Evolutionary conservation across 306 rosid genomes (phyloP).

Genomic region (Cicer chorassanicum): DNA sequence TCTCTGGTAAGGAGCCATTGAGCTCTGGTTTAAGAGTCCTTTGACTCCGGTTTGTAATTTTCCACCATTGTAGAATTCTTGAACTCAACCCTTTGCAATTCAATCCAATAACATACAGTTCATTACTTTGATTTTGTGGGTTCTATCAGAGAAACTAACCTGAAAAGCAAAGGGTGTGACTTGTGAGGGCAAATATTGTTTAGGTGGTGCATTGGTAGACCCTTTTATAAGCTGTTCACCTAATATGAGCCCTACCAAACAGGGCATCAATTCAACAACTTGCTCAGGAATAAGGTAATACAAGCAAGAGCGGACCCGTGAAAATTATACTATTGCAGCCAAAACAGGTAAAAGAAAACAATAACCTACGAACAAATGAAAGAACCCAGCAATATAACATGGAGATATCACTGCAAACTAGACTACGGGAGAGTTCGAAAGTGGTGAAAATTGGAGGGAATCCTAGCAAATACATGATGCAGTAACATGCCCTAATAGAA

Average conservation of each 20-base stretch:
- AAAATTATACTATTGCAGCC: not conserved
- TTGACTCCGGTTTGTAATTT: no score
- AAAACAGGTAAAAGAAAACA: not conserved
- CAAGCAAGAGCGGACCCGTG: not conserved
- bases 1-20: no score
- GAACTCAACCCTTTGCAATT: no score
- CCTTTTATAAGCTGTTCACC: not conserved
- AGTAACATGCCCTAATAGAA: not conserved
- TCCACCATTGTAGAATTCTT: no score
- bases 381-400: not conserved
- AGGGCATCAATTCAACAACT: not conserved
- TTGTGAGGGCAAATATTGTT: not conserved
- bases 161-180: no score
- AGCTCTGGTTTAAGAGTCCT: no score
- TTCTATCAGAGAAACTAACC: no score
- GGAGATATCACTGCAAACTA: not conserved
- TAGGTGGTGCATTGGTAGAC: not conserved
- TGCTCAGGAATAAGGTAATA: conserved; percentile 13
- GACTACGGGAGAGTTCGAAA: not conserved
- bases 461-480: not conserved
- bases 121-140: no score
- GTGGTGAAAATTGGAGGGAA: not conserved
- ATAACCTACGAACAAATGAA: not conserved
- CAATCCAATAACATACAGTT: no score
- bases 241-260: not conserved